Base-by-base conservation (phyloP, 1,284 basidiomycete genomes). In the Ceratobasidium sp. region DNA sequence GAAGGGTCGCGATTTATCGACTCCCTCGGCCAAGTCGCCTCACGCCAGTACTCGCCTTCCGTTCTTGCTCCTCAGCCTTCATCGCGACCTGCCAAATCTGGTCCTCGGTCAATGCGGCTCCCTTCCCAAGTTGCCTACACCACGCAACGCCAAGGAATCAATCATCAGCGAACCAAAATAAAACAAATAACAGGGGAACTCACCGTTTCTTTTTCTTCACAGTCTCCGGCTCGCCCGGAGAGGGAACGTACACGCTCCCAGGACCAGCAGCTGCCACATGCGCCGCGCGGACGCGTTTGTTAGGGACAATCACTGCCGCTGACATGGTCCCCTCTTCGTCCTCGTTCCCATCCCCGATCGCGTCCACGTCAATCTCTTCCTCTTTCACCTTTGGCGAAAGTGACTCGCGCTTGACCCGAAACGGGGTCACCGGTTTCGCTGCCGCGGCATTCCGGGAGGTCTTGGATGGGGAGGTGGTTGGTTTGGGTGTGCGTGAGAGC, bases 201-300 rank as follows among this genome's bases (percentile, higher is more conserved):
- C 44, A 84, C 84, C 83, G 79, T 77, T 84, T 86, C 81, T 85
- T 86, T 80, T 86, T 86, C 76, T 83, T 84, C 49, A 75, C 76
- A 54, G 79, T 80, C 41, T 81, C 81, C 1, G 80, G 77, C 63
- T 82, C 79, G 26, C 77, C 79, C 30, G 74, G 73, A 30, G 73
- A 70, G 13, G 80, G 79, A 2, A 80, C 78, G 47, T 80, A 79
- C 30, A 47, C 23, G 52, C 71, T 73, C 44, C 50, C 41, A 14
- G 67, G 58, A 28, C 63, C 64, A 2, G 67, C 58, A 8, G 67
- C 67, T 23, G 67, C 46, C 54, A 70, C 30, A n/a, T 44, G 59
- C 26, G 61, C 70, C 41, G 59, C 59, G 16, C 70, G 70, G 11
- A 62, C 35, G 4, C 67, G 67, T 38, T 72, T 75, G 49, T 66